A percentile compares a stretch with the other conserved stretches of the same genome.
Evolutionary conservation across 139 green algal species (phyloP).

Genomic region (Chlorella sp.): DNA sequence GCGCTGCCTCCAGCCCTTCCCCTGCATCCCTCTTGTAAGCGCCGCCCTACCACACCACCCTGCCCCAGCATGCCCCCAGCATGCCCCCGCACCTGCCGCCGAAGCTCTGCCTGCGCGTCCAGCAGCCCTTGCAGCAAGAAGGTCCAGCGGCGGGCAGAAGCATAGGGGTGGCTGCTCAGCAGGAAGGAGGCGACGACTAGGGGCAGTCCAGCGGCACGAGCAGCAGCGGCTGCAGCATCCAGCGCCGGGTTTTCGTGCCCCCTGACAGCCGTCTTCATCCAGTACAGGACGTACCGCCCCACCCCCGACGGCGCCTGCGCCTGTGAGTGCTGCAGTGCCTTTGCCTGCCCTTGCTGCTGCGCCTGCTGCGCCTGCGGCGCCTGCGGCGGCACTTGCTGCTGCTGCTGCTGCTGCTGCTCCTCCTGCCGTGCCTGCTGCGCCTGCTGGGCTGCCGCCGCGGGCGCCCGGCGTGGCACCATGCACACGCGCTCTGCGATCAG

Average conservation of each 20-base stretch:
- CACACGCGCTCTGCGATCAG: neutral
- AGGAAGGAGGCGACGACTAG: constrained; percentile 29
- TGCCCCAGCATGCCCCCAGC: neutral
- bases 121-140: constrained; percentile 18
- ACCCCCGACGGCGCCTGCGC: neutral
- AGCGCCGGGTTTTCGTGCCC: constrained; percentile 27
- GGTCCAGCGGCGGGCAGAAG: neutral
- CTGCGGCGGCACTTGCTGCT: too few species aligned
- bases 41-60: neutral
- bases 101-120: constrained; percentile 20
- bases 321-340: constrained; percentile 24
- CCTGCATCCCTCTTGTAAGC: neutral
- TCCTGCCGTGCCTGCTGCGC: neutral
- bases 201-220: neutral
- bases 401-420: too few species aligned
- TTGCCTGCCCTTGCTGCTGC: neutral
- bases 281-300: constrained; percentile 12
- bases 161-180: constrained; percentile 20
- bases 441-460: constrained; percentile 1
- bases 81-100: neutral
- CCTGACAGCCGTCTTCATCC: constrained; percentile 24
- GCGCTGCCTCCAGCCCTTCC: neutral
- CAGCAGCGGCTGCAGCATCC: neutral
- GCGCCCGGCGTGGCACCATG: neutral
- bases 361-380: neutral